Percentiles rank a stretch among this genome's conserved stretches.
These are phyloP conservation scores for Colletotrichum sojae DNA, from an alignment of 2,329 filamentous ascomycete species.

Conservation along the genomic window DNA sequence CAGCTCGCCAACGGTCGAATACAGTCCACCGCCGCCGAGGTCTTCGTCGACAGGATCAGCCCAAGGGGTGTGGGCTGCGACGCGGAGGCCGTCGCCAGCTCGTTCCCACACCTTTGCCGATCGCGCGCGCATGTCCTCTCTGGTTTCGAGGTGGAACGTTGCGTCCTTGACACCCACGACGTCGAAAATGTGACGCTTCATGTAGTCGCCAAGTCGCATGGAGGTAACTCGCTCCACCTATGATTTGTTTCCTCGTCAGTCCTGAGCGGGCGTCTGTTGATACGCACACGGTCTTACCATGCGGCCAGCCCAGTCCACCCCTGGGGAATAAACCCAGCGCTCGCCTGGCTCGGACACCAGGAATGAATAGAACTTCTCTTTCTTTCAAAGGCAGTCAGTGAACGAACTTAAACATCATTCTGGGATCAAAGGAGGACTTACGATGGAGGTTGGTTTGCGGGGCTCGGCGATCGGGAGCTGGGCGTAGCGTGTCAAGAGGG, in stretches of 20 bases:
- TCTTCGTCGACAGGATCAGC: not conserved
- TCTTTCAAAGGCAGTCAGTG: too few relatives aligned
- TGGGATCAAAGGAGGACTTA: too few relatives aligned
- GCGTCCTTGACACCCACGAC: not conserved
- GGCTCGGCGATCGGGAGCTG: too few relatives aligned
- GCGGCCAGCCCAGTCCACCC: slow-evolving; percentile 2
- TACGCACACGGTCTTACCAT: slow-evolving; percentile 1
- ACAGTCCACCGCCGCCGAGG: slow-evolving; percentile 7
- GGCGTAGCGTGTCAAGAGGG: not conserved
- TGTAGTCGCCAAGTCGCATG: slow-evolving; percentile 13
- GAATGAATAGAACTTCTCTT: not conserved
- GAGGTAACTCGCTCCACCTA: not conserved
- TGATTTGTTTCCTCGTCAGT: not conserved
- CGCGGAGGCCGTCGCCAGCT: not conserved
- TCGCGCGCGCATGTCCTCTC: slow-evolving; percentile 5
- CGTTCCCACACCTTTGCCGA: not conserved
- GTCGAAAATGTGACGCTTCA: slow-evolving; percentile 5
- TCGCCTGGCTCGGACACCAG: slow-evolving; percentile 8
- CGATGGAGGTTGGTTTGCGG: too few relatives aligned
- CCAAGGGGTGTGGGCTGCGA: not conserved
- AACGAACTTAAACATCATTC: too few relatives aligned
- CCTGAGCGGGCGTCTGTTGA: too few relatives aligned
- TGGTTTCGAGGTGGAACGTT: slow-evolving; percentile 9
- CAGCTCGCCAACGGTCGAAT: not conserved
- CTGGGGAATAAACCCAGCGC: slow-evolving; percentile 1